Evolutionary conservation across 331 rosid genomes (phyloP).

Genomic region (Acacia concinna): DNA sequence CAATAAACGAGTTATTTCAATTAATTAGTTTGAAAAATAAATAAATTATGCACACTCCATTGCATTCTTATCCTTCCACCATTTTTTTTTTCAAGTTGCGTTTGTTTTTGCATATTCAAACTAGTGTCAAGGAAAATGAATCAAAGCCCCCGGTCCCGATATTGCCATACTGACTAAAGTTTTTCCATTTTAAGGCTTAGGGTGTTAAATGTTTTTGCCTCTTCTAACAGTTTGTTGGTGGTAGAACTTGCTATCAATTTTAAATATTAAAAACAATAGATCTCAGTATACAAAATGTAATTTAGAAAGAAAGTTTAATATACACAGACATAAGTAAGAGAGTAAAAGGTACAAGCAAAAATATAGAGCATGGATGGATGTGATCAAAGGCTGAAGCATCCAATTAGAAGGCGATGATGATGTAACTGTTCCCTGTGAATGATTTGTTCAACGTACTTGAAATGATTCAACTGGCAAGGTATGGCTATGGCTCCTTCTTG

Average conservation of each 20-base stretch:
- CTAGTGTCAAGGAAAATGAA: neutral
- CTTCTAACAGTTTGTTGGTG: no score
- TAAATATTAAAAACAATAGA: no score
- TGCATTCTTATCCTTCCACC: neutral
- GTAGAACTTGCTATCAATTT: no score
- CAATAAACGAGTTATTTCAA: neutral
- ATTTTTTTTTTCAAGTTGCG: neutral
- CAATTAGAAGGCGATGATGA: conserved; percentile 33
- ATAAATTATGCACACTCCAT: neutral
- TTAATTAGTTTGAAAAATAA: no score
- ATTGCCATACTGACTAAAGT: no score
- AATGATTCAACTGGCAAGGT: conserved; percentile 67
- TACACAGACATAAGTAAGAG: neutral
- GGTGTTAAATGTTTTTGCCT: no score
- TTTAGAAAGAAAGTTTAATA: no score
- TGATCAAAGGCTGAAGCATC: conserved; percentile 40
- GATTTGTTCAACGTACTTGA: conserved; percentile 53
- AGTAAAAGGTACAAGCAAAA: neutral
- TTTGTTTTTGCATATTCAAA: neutral
- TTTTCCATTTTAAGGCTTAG: no score
- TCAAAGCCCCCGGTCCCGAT: no score
- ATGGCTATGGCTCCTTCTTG: conserved; percentile 69
- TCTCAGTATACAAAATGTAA: no score
- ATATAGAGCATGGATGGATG: neutral
- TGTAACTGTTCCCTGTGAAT: conserved; percentile 48